phyloP scores from a whole-genome alignment of 208 protist genomes.

The Acanthamoeba pearcei region DNA sequence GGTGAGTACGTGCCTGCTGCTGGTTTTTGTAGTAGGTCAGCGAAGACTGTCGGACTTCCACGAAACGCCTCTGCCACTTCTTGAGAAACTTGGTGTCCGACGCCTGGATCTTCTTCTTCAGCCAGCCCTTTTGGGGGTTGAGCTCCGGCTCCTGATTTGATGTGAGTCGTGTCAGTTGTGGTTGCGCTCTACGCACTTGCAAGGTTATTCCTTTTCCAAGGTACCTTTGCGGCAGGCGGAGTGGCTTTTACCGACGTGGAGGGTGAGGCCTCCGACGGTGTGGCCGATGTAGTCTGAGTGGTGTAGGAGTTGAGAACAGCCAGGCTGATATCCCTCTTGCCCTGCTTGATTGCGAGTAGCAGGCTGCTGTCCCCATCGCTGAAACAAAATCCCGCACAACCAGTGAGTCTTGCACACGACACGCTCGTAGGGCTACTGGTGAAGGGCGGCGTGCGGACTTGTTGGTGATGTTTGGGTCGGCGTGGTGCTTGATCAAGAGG shows the following conservation, averaged over 20 bases:
- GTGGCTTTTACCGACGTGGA: neutral
- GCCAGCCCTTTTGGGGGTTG: neutral
- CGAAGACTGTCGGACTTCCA: neutral
- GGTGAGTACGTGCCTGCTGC: neutral
- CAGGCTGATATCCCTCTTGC: neutral
- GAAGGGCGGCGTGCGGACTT: neutral
- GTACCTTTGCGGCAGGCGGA: neutral
- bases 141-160: neutral
- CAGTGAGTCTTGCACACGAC: neutral
- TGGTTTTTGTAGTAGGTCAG: conserved; percentile 37
- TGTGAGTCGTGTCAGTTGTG: neutral
- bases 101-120: conserved; percentile 37
- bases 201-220: neutral
- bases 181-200: too few relatives aligned
- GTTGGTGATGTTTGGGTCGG: neutral
- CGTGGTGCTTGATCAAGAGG: conserved; percentile 25
- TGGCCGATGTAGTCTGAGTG: neutral
- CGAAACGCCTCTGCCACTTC: conserved; percentile 40
- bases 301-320: neutral
- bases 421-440: neutral
- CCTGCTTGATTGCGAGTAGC: neutral
- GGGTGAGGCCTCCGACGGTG: neutral
- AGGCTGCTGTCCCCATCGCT: conserved; percentile 15
- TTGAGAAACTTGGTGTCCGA: conserved; percentile 10
- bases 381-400: neutral